Base-by-base conservation (phyloP, 2,329 filamentous ascomycete species). In the Didymellaceae sp. region DNA sequence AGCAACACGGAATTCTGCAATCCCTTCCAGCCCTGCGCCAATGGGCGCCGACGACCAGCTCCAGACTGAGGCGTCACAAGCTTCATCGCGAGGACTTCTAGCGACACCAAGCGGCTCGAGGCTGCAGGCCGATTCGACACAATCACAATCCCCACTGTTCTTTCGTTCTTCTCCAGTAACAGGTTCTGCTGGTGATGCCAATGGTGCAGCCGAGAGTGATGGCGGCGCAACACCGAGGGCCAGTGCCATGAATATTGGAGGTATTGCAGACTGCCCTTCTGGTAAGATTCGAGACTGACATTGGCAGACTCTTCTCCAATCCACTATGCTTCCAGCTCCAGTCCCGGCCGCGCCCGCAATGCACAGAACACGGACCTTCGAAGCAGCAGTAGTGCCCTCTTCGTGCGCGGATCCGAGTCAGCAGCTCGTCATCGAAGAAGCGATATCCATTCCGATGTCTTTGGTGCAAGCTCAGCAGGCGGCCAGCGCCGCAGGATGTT, bases 311-410 rank as follows among this genome's bases (percentile, higher is more conserved):
- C 93, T 0, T 97, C 93, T 1, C 93, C 93, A 1, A 90, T 97
- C 61, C 86, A 87, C 71, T 97, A 97, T 71, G 90, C 90, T 48
- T 86, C 91, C 26, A 96, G 91, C 74, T 96, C 93, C 28, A 96
- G 90, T 68, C 90, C 91, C 20, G 86, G 85, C n/a, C 85, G 84
- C 67, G 79, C 68, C 41, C 75, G 77, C 43, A 75, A 82, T 57
- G 79, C 82, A 39, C 78, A 79, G 42, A 85, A 87, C 58, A 87
- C 89, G 43, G 86, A 93, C 68, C 79, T 90, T 54, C 85, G 85
- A 62, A 95, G 89, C 72, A 90, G 91, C 68, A 91, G 87, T 76
- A 96, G 91, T 67, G 89, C 86, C 5, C 81, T 97, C 22, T 97
- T 97, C 68, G 87, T 97, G 25, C 80, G 88, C 63, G 80, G 81